Conservation (phyloP, 768 basidiomycete species). For the Tephrocybe rancida region DNA sequence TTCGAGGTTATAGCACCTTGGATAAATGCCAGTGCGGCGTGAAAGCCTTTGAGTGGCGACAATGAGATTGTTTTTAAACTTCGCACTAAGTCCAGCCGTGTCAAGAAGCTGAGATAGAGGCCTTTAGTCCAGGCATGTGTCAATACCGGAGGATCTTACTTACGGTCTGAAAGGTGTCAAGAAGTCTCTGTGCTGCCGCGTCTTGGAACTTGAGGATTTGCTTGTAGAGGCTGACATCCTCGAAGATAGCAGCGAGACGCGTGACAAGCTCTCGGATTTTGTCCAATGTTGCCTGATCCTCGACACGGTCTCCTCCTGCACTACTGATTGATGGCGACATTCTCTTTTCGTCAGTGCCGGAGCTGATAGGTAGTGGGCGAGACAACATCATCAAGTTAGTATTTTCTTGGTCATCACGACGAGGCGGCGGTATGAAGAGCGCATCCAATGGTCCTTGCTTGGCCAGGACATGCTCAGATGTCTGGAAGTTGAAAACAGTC, state of each 20-base stretch:
- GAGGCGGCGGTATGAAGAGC: not conserved
- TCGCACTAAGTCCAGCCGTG: constrained; percentile 3
- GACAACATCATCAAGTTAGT: not conserved
- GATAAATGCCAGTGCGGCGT: constrained; percentile 5
- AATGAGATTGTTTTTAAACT: constrained; percentile 9
- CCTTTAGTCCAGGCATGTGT: not conserved
- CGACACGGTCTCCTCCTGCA: not conserved
- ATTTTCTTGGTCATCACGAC: not conserved
- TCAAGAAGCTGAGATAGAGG: constrained; percentile 2
- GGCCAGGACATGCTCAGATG: not conserved
- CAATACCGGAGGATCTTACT: not conserved
- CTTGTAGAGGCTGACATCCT: constrained; percentile 4
- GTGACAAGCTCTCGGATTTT: constrained; percentile 1
- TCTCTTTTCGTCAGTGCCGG: not conserved
- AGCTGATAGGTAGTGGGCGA: not conserved
- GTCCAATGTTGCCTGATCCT: too few relatives aligned
- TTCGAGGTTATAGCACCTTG: constrained; percentile 11
- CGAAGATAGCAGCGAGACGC: not conserved
- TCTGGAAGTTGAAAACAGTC: not conserved
- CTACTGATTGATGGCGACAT: not conserved
- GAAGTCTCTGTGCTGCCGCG: constrained; percentile 4
- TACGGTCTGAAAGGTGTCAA: constrained; percentile 13
- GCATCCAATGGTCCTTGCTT: not conserved
- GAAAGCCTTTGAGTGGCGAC: constrained; percentile 15
- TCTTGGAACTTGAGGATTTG: not conserved